Evolutionary conservation across 345 rosid genomes (phyloP).

Genomic region (Salix brachista): DNA sequence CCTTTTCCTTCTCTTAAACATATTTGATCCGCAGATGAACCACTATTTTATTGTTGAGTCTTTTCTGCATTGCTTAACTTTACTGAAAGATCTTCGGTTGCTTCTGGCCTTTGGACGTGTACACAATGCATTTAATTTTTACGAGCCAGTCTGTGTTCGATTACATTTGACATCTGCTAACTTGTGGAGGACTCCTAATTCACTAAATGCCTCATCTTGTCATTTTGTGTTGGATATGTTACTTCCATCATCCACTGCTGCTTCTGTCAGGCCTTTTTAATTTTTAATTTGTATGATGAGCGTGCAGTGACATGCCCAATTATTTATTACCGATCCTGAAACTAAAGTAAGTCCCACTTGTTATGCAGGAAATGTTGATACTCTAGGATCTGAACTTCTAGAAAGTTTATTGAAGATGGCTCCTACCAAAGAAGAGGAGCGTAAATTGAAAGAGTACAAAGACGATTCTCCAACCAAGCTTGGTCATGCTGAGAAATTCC

Average conservation of each 20-base stretch:
- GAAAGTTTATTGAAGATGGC: conserved; percentile 94
- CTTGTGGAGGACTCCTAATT: neutral
- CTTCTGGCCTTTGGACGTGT: neutral
- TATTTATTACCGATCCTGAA: neutral
- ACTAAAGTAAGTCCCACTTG: conserved; percentile 17
- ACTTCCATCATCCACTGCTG: neutral
- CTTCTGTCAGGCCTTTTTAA: neutral
- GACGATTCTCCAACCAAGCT: conserved; percentile 79
- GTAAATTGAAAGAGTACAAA: conserved; percentile 64
- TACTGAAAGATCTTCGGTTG: neutral
- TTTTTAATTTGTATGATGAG: neutral
- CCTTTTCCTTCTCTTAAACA: neutral
- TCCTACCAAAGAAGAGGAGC: conserved; percentile 91
- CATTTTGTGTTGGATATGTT: neutral
- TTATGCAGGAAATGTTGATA: conserved; percentile 77
- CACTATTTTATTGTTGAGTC: neutral
- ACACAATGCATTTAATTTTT: neutral
- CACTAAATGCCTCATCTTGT: neutral
- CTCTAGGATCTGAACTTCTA: conserved; percentile 92
- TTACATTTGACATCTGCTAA: neutral
- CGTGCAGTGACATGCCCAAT: neutral
- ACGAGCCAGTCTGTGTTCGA: neutral
- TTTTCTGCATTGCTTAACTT: neutral
- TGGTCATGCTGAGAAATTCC: conserved; percentile 87
- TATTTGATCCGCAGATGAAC: neutral